A percentile compares a stretch with the other conserved stretches of the same genome.
Conservation (phyloP, 306 rosid genomes). For the Cucurbita maxima region DNA sequence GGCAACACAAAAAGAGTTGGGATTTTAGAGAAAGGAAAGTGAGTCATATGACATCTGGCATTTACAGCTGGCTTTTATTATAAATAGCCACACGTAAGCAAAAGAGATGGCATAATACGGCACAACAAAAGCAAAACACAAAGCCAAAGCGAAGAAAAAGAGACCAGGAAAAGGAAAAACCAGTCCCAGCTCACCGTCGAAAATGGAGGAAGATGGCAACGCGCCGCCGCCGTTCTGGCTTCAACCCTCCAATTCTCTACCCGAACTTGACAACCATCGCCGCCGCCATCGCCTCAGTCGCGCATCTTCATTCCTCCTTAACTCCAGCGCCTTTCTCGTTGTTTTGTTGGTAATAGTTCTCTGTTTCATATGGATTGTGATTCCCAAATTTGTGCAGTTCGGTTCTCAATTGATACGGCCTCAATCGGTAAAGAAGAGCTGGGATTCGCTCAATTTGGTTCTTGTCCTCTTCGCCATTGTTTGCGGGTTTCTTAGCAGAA, state of each 20-base stretch:
- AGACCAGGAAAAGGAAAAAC: background rate
- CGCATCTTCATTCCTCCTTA: conserved; percentile 27
- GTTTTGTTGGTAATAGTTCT: conserved; percentile 26
- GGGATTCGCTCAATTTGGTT: conserved; percentile 65
- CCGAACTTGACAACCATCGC: background rate
- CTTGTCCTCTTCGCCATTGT: conserved; percentile 79
- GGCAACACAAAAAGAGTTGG: background rate
- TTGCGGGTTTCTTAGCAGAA: conserved; percentile 63
- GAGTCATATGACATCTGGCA: background rate
- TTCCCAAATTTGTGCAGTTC: conserved; percentile 44
- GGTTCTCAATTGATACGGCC: conserved; percentile 42
- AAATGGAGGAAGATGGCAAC: conserved; percentile 37
- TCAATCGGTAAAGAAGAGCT: conserved; percentile 47
- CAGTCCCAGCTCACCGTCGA: conserved; percentile 3
- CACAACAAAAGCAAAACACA: background rate
- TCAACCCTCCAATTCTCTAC: conserved; percentile 2
- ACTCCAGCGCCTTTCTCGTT: conserved; percentile 36
- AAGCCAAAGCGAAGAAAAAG: background rate
- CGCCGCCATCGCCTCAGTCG: conserved; percentile 22
- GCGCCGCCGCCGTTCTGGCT: conserved; percentile 43
- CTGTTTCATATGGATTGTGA: conserved; percentile 25
- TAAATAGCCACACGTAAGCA: background rate
- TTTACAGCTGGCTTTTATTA: background rate
- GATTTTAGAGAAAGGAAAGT: background rate
- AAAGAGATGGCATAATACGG: background rate